phyloP scores from a whole-genome alignment of 176 grass and related monocot genomes.

The Calamus simplicifolius region DNA sequence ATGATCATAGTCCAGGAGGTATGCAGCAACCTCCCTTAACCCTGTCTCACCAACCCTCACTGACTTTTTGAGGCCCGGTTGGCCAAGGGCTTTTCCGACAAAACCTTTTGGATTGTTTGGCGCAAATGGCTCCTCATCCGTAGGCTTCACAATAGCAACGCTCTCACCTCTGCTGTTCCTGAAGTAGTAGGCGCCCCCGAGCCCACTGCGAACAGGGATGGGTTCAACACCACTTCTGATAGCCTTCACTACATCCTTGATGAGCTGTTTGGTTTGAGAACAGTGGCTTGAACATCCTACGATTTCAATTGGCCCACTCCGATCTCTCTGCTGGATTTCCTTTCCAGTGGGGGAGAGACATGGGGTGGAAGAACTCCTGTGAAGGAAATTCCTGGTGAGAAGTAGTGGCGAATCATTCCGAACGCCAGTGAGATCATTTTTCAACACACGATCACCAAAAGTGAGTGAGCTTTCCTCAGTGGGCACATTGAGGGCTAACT shows the following conservation, averaged over 20 bases:
- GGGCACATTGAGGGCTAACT: constrained; percentile 66
- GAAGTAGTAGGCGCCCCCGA: constrained; percentile 95
- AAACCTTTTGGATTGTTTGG: constrained; percentile 96
- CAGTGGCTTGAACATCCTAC: too few species aligned
- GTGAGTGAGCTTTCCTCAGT: constrained; percentile 85
- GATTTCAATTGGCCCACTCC: too few species aligned
- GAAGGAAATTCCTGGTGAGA: too few species aligned
- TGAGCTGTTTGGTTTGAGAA: too few species aligned
- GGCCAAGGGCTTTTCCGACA: constrained; percentile 66
- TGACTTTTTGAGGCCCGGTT: constrained; percentile 87
- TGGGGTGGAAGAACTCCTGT: too few species aligned
- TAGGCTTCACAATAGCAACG: constrained; percentile 94
- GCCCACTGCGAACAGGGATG: constrained; percentile 62
- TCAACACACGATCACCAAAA: constrained; percentile 77
- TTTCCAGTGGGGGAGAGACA: too few species aligned
- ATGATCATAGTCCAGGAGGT: constrained; percentile 55
- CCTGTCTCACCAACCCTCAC: constrained; percentile 91
- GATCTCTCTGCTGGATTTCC: too few species aligned
- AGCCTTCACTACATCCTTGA: too few species aligned
- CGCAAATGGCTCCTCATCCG: constrained; percentile 95
- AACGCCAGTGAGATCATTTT: constrained; percentile 63
- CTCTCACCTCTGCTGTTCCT: constrained; percentile 56
- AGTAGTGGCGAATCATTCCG: too few species aligned
- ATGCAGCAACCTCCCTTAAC: constrained; percentile 81
- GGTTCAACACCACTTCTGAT: constrained; percentile 31